Base-by-base conservation (phyloP, 2,329 filamentous ascomycete genomes). In the Scytalidium lignicola region DNA sequence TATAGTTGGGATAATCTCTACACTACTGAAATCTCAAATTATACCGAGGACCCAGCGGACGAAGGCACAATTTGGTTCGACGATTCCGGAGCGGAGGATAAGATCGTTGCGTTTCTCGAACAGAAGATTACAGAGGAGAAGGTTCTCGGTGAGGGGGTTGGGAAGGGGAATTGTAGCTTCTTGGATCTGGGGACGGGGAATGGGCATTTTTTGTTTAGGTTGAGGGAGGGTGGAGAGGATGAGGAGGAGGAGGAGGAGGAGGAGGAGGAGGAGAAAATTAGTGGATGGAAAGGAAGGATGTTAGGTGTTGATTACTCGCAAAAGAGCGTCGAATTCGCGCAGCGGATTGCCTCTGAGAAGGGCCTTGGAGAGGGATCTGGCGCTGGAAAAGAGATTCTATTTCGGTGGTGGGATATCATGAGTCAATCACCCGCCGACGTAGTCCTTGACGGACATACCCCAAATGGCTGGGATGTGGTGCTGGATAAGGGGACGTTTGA, bases 401-500 rank as follows among this genome's bases (percentile, higher is more conserved):
- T 85, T 53, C 64, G 73, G 47, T 71, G 68, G 41, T 76, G 73
- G 68, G 76, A 81, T 65, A 63, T 80, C 18, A 65, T 81, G 37
- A 60, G 58, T 10, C 65, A 72, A 37, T 66, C 73, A 67, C 59
- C 73, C 58, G 17, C 50, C 17, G 58, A 26, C 2, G 40, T 54
- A 5, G 20, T 61, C 1, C 50, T 62, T 2, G 46, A 46, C 3
- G 56, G 50, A 0, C 15, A 44, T 13, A 53, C 60, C 23, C 28
- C 26, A 2, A 20, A 52, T 1, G 87, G 87, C 1, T 97, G 91
- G 72, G 90, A 97, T 67, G 82, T 96, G 0, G 85, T 96, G 0
- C 78, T 96, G n/a, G 93, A 99, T 70, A 99, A 99, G 71, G 93
- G 93, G 41, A 99, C 93, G 1, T 99, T 97, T 66, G 93, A 99